A percentile compares a stretch with the other conserved stretches of the same genome.
Evolutionary conservation across 1,139 yeast species (phyloP).

Genomic region (Yamadazyma aaseri): DNA sequence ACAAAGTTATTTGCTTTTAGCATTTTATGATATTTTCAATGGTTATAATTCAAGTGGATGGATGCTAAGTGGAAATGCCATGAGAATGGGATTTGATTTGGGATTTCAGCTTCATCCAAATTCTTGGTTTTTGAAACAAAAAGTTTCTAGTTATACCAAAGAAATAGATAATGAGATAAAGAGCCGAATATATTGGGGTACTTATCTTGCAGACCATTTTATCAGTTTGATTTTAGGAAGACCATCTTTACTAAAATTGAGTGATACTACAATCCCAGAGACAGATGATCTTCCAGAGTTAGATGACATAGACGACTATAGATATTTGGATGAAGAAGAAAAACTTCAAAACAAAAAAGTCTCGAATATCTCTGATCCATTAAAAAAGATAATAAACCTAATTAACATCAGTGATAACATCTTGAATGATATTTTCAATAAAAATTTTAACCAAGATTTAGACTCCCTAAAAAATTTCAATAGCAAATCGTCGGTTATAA

Average conservation of each 20-base stretch:
- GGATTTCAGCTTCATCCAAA: constrained; percentile 65
- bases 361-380: constrained; percentile 47
- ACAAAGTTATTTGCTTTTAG: constrained; percentile 17
- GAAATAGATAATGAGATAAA: constrained; percentile 53
- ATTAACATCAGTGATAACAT: constrained; percentile 54
- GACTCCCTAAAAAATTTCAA: constrained; percentile 12
- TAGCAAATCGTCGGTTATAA: constrained; percentile 31
- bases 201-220: constrained; percentile 64
- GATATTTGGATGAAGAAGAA: constrained; percentile 29
- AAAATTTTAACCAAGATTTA: constrained; percentile 24
- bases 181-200: constrained; percentile 66
- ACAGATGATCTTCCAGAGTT: constrained; percentile 61
- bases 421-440: constrained; percentile 53
- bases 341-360: constrained; percentile 18
- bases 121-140: constrained; percentile 47
- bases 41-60: constrained; percentile 60
- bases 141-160: constrained; percentile 14
- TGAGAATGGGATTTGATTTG: constrained; percentile 63
- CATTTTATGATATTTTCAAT: constrained; percentile 46
- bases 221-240: constrained; percentile 58
- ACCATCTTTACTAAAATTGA: constrained; percentile 54
- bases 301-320: constrained; percentile 52
- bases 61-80: constrained; percentile 61
- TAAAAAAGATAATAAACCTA: constrained; percentile 47
- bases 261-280: constrained; percentile 61